A percentile compares a stretch with the other conserved stretches of the same genome.
phyloP scores from a whole-genome alignment of 1,139 yeast genomes.

The Magnusiomyces magnusii region DNA sequence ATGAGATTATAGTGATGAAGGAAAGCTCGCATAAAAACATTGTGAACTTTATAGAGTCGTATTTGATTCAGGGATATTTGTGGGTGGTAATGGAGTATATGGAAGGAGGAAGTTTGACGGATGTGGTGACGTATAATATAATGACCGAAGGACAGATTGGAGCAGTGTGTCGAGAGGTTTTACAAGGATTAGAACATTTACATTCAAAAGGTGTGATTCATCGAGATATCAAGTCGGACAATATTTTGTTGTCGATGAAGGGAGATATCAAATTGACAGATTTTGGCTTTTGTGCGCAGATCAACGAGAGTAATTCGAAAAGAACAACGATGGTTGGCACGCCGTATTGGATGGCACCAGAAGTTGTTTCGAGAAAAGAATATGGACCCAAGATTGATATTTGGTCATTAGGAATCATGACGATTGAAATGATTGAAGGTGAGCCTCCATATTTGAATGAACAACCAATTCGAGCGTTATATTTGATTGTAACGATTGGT shows the following conservation, averaged over 20 bases:
- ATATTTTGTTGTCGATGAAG: slow-evolving; percentile 67
- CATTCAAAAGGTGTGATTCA: slow-evolving; percentile 95
- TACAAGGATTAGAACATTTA: slow-evolving; percentile 75
- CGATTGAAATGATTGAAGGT: slow-evolving; percentile 97
- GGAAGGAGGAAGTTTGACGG: slow-evolving; percentile 97
- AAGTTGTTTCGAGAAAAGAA: slow-evolving; percentile 86
- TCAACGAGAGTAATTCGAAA: slow-evolving; percentile 74
- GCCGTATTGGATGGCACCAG: slow-evolving; percentile 99
- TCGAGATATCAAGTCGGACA: slow-evolving; percentile 93
- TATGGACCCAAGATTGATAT: slow-evolving; percentile 97
- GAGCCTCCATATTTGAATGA: slow-evolving; percentile 97
- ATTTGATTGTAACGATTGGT: slow-evolving; percentile 91
- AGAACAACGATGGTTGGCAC: slow-evolving; percentile 99
- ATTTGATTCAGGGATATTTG: slow-evolving; percentile 54
- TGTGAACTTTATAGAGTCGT: slow-evolving; percentile 88
- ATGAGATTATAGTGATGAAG: slow-evolving; percentile 93
- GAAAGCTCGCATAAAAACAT: slow-evolving; percentile 87
- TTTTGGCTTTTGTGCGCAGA: slow-evolving; percentile 88
- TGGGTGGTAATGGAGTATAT: slow-evolving; percentile 99
- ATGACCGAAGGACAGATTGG: slow-evolving; percentile 98
- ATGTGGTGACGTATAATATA: slow-evolving; percentile 88
- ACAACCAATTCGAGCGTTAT: slow-evolving; percentile 85
- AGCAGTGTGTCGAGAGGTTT: slow-evolving; percentile 87
- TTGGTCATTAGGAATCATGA: slow-evolving; percentile 97
- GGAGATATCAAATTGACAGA: slow-evolving; percentile 83